These are phyloP conservation scores for Curvularia lunata DNA, from an alignment of 2,329 filamentous ascomycete genomes.

Conservation along the genomic window DNA sequence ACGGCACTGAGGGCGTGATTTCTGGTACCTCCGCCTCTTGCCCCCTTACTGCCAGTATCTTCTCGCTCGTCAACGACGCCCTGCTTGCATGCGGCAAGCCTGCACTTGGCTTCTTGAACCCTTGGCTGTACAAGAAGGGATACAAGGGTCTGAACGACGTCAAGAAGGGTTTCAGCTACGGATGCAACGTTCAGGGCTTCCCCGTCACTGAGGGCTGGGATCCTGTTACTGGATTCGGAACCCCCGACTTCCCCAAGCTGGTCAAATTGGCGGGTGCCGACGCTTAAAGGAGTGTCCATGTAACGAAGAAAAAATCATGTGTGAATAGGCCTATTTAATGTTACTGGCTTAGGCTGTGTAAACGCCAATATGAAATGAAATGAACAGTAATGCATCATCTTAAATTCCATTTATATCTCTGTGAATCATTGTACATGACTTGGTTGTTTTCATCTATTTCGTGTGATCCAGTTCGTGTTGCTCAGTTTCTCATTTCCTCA, in stretches of 20 bases:
- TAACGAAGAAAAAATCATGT: background rate
- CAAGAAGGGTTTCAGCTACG: slow-evolving; percentile 46
- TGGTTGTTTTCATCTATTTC: background rate
- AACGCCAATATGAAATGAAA: background rate
- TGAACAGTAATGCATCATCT: background rate
- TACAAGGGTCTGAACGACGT: slow-evolving; percentile 59
- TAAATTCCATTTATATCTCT: background rate
- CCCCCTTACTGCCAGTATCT: slow-evolving; percentile 64
- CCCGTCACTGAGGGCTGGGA: slow-evolving; percentile 48
- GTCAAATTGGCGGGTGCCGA: slow-evolving; percentile 32
- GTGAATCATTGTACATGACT: background rate
- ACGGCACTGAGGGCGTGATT: slow-evolving; percentile 48
- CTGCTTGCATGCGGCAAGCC: slow-evolving; percentile 58
- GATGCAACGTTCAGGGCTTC: slow-evolving; percentile 50
- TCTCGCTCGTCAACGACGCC: slow-evolving; percentile 69
- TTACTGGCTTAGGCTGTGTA: background rate
- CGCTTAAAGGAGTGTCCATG: background rate
- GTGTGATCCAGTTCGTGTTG: background rate
- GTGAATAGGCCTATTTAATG: background rate
- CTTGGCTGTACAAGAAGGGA: slow-evolving; percentile 62
- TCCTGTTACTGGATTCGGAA: slow-evolving; percentile 47
- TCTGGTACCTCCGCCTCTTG: slow-evolving; percentile 64
- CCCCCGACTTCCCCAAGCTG: slow-evolving; percentile 41
- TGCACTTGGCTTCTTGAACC: slow-evolving; percentile 65
- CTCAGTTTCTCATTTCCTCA: background rate